These are phyloP conservation scores for Chamaecrista fasciculata DNA, from an alignment of 306 rosid species.

Conservation along the genomic window DNA sequence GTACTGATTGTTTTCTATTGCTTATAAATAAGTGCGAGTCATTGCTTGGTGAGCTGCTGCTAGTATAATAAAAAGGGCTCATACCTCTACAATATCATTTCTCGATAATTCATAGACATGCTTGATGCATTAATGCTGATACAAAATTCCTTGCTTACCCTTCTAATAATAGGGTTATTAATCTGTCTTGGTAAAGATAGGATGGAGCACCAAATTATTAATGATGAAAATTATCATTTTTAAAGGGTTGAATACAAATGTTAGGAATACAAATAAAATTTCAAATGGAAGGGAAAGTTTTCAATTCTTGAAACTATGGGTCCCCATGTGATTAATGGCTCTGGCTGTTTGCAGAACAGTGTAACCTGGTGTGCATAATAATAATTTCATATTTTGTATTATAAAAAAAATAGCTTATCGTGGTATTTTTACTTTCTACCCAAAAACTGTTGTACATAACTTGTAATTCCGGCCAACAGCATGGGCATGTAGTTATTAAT, in stretches of 20 bases:
- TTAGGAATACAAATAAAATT: neutral
- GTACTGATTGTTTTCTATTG: slow-evolving; percentile 5
- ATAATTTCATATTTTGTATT: slow-evolving; percentile 5
- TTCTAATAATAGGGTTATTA: slow-evolving; percentile 1
- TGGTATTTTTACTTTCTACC: slow-evolving; percentile 16
- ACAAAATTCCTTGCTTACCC: slow-evolving; percentile 7
- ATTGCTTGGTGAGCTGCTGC: neutral
- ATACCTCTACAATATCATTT: neutral
- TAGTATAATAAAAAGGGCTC: neutral
- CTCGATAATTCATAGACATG: neutral
- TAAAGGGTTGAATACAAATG: slow-evolving; percentile 6
- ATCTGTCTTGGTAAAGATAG: neutral
- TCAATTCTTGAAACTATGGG: neutral
- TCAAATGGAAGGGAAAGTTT: neutral
- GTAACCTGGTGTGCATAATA: slow-evolving; percentile 17
- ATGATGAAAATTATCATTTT: neutral
- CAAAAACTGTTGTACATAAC: neutral
- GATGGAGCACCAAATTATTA: neutral
- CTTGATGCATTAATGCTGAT: neutral
- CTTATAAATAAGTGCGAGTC: slow-evolving; percentile 8
- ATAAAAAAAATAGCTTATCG: neutral
- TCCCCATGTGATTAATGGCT: neutral
- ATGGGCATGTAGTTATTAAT: slow-evolving; percentile 20
- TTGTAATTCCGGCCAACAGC: slow-evolving; percentile 8
- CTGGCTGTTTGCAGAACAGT: slow-evolving; percentile 8